phyloP scores from a whole-genome alignment of 163 green algal genomes.

The Trebouxiophyceae sp. region DNA sequence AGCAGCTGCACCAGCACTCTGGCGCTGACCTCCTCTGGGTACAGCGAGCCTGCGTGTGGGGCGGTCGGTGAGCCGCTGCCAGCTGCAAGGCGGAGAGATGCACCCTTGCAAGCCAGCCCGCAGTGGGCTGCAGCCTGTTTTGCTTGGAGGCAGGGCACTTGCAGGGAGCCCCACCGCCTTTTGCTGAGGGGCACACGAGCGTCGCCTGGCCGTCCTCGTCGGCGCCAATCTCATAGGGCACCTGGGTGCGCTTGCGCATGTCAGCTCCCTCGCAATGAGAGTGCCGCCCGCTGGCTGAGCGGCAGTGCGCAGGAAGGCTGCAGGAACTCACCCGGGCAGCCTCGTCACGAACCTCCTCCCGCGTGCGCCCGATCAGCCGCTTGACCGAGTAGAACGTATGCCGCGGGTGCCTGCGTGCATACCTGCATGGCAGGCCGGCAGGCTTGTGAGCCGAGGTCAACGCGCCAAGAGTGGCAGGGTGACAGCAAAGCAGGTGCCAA shows the following conservation, averaged over 20 bases:
- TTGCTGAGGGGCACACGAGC: too few species aligned
- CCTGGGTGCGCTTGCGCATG: too few species aligned
- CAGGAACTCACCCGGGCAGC: too few species aligned
- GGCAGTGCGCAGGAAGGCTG: too few species aligned
- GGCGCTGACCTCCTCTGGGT: slow-evolving; percentile 67
- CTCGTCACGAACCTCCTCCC: neutral
- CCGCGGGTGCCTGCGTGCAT: neutral
- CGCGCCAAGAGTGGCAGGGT: too few species aligned
- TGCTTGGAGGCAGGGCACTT: neutral
- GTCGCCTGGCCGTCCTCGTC: too few species aligned
- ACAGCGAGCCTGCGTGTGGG: slow-evolving; percentile 5
- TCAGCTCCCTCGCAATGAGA: too few species aligned
- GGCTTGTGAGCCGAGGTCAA: too few species aligned
- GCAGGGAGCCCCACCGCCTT: neutral
- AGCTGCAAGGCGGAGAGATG: neutral
- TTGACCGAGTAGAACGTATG: neutral
- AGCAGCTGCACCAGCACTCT: slow-evolving; percentile 54
- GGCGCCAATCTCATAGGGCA: too few species aligned
- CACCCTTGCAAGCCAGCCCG: neutral
- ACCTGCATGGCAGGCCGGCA: too few species aligned
- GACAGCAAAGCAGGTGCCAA: neutral
- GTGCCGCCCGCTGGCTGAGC: too few species aligned
- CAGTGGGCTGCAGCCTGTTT: neutral
- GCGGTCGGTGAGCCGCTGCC: neutral
- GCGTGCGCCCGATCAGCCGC: neutral